phyloP scores from a whole-genome alignment of 345 rosid species.

The Boechera stricta region DNA sequence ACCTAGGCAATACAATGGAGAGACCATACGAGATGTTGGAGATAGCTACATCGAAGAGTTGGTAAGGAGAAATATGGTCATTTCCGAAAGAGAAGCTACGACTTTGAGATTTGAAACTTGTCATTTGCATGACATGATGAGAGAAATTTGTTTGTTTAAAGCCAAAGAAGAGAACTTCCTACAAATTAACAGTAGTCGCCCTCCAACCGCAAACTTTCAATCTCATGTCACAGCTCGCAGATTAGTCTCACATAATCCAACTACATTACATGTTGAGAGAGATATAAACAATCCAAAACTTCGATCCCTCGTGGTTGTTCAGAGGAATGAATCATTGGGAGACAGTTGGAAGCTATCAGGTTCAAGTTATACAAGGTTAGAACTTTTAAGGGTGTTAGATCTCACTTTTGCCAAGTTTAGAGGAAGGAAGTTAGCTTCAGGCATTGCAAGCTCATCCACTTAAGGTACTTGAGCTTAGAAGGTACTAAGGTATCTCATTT shows the following conservation, averaged over 20 bases:
- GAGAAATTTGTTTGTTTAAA: conserved; percentile 22
- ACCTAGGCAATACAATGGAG: neutral
- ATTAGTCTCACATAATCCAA: neutral
- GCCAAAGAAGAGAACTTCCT: conserved; percentile 34
- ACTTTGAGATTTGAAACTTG: neutral
- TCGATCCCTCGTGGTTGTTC: neutral
- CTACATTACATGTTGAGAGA: neutral
- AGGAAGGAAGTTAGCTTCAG: conserved; percentile 26
- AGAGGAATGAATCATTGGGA: neutral
- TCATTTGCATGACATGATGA: conserved; percentile 34
- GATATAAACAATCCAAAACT: conserved; percentile 11
- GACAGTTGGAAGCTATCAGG: neutral
- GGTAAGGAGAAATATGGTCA: conserved; percentile 44
- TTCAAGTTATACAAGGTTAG: conserved; percentile 20
- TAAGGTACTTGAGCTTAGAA: conserved; percentile 16
- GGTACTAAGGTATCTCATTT: neutral
- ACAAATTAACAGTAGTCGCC: neutral
- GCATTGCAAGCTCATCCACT: conserved; percentile 44
- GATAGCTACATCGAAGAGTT: conserved; percentile 39
- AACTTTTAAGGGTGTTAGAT: conserved; percentile 42
- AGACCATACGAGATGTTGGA: conserved; percentile 35
- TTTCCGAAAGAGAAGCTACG: neutral
- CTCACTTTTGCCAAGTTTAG: neutral
- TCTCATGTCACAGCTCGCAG: conserved; percentile 24
- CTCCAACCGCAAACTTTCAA: neutral